Evolutionary conservation across 139 green algal species (phyloP).

Genomic region (Tetraselmis chui): DNA sequence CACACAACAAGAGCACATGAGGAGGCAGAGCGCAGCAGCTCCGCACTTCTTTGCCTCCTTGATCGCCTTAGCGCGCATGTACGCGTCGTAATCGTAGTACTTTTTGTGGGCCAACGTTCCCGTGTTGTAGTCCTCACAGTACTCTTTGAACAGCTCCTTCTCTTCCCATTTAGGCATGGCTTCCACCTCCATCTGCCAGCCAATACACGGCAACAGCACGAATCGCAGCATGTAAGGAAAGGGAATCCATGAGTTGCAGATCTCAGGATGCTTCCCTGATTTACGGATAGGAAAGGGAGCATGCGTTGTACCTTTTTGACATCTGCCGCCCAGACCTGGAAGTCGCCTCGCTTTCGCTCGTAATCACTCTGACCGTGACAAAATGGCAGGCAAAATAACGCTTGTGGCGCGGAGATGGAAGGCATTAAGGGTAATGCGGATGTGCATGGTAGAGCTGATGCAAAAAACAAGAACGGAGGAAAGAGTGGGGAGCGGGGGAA

Average conservation of each 20-base stretch:
- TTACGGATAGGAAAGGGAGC: too few species aligned
- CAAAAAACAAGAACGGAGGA: not conserved
- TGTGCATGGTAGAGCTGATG: too few species aligned
- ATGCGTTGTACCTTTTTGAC: slow-evolving; percentile 43
- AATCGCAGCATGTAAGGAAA: too few species aligned
- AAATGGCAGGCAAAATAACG: not conserved
- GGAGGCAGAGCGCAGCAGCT: too few species aligned
- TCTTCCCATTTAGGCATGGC: slow-evolving; percentile 57
- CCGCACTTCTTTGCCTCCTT: slow-evolving; percentile 39
- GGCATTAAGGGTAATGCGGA: too few species aligned
- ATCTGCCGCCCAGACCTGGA: slow-evolving; percentile 72
- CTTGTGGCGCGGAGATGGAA: not conserved
- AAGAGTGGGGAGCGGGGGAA: not conserved
- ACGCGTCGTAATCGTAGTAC: slow-evolving; percentile 73
- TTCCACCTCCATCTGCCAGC: slow-evolving; percentile 51
- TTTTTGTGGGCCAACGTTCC: slow-evolving; percentile 68
- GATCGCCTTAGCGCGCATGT: slow-evolving; percentile 38
- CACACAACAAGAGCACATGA: too few species aligned
- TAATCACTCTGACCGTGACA: slow-evolving; percentile 25
- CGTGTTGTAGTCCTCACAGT: slow-evolving; percentile 61
- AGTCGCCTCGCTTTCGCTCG: slow-evolving; percentile 64
- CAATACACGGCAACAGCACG: too few species aligned
- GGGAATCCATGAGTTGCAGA: too few species aligned
- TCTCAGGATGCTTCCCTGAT: too few species aligned
- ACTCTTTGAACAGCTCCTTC: slow-evolving; percentile 71